Base-by-base conservation (phyloP, 768 basidiomycete species). In the Crassisporium funariophilum region DNA sequence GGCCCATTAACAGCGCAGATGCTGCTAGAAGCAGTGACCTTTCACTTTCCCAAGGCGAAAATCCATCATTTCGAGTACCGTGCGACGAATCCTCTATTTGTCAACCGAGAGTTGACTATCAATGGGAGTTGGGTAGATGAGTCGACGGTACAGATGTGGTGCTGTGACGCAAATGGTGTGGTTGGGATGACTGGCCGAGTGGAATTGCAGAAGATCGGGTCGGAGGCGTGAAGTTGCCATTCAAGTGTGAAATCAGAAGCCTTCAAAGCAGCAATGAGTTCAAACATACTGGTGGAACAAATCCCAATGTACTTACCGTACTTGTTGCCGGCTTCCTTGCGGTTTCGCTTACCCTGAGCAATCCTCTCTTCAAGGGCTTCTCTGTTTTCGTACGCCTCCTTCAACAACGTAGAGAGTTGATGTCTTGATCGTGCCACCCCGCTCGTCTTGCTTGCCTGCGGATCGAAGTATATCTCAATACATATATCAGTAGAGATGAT, bases 241-340 rank as follows among this genome's bases (percentile, higher is more conserved):
- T 31, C 29, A n/a, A 23, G 15, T 16, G 7, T 21, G 5, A 6
- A 5, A 21, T 50, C 50, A 72, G 55, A 71, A 70, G 15, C 69
- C 71, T 69, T 25, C 4, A 23, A 25, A 36, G 19, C 17, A 16
- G 4, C 12, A 23, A 35, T 45, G 11, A 21, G 16, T 40, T 2
- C 15, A 15, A 5, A 27, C 8, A 10, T 16, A 4, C 11, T 12
- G 34, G 15, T 3, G 39, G n/a, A 15, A 27, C 17, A 13, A 11
- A 19, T 16, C 21, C 16, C n/a, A 13, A 44, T 23, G 29, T 11
- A 69, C 77, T 49, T 56, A 86, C 91, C 91, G 56, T 94, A 93
- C 76, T 93, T 94, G 67, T 90, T 92, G 8, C 91, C 91, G 0
- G 91, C 90, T 60, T 91, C 88, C 63, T 93, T 93, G 51, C 90